phyloP scores from a whole-genome alignment of 2,329 filamentous ascomycete species.

The Apiospora malaysiana region DNA sequence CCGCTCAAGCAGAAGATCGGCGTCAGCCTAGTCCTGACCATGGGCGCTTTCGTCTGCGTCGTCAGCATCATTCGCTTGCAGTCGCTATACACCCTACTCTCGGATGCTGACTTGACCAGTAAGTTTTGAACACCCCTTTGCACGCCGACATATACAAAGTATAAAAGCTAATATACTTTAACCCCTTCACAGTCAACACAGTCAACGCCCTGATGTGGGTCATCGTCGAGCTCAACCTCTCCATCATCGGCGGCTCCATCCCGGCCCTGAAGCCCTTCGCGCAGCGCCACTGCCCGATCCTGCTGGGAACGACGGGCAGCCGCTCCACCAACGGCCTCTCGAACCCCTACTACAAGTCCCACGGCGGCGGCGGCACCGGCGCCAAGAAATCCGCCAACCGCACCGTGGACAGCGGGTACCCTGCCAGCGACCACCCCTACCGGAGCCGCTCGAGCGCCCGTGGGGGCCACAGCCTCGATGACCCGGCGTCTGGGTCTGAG shows the following conservation, averaged over 20 bases:
- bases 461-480: background rate
- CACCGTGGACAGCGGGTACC: slow-evolving; percentile 15
- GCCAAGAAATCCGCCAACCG: slow-evolving; percentile 4
- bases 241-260: slow-evolving; percentile 35
- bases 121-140: background rate
- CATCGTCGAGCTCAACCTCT: slow-evolving; percentile 35
- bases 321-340: slow-evolving; percentile 4
- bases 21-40: slow-evolving; percentile 47
- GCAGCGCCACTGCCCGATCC: slow-evolving; percentile 28
- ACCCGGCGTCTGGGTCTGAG: slow-evolving; percentile 23
- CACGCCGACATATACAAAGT: background rate
- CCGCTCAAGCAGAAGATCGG: slow-evolving; percentile 48
- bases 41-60: slow-evolving; percentile 35
- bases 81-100: slow-evolving; percentile 27
- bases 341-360: background rate
- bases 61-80: slow-evolving; percentile 32
- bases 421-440: slow-evolving; percentile 21
- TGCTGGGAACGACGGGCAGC: slow-evolving; percentile 25
- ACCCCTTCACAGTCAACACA: slow-evolving; percentile 26
- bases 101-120: slow-evolving; percentile 28
- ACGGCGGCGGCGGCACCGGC: background rate
- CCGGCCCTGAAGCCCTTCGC: slow-evolving; percentile 34
- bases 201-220: slow-evolving; percentile 33
- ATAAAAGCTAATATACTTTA: background rate
- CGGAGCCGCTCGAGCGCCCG: slow-evolving; percentile 16